Evolutionary conservation across 208 protist species (phyloP).

Genomic region (Dictyostelium gargantuum): DNA sequence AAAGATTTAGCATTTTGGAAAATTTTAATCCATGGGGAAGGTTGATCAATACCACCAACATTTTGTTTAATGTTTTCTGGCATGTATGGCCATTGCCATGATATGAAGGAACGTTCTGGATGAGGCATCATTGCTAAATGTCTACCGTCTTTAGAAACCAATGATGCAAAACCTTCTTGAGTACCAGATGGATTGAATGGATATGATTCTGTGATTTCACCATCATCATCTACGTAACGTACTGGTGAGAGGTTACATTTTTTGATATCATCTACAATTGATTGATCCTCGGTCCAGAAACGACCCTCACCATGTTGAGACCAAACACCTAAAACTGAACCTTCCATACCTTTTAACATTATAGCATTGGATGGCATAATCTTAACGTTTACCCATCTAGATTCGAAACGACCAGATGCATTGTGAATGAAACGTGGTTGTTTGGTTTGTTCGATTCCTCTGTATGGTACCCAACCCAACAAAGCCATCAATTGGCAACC

Average conservation of each 20-base stretch:
- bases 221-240: slow-evolving; percentile 81
- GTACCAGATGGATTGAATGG: slow-evolving; percentile 87
- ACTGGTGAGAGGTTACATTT: slow-evolving; percentile 76
- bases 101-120: slow-evolving; percentile 79
- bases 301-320: slow-evolving; percentile 83
- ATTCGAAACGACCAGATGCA: slow-evolving; percentile 83
- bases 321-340: slow-evolving; percentile 82
- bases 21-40: slow-evolving; percentile 75
- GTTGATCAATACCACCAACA: slow-evolving; percentile 10
- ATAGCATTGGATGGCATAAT: slow-evolving; percentile 74
- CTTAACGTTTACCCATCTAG: slow-evolving; percentile 74
- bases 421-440: slow-evolving; percentile 87
- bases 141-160: slow-evolving; percentile 83
- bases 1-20: slow-evolving; percentile 82
- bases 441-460: not conserved
- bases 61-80: slow-evolving; percentile 36
- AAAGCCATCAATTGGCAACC: slow-evolving; percentile 87
- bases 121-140: slow-evolving; percentile 88
- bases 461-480: slow-evolving; percentile 82
- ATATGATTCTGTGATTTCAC: slow-evolving; percentile 62
- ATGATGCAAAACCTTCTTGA: slow-evolving; percentile 78
- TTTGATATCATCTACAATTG: slow-evolving; percentile 63
- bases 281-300: slow-evolving; percentile 70
- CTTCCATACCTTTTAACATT: slow-evolving; percentile 82
- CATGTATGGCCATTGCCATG: slow-evolving; percentile 83